These are phyloP conservation scores for Linderniella brevidens DNA, from an alignment of 257 asterid species.

Conservation along the genomic window DNA sequence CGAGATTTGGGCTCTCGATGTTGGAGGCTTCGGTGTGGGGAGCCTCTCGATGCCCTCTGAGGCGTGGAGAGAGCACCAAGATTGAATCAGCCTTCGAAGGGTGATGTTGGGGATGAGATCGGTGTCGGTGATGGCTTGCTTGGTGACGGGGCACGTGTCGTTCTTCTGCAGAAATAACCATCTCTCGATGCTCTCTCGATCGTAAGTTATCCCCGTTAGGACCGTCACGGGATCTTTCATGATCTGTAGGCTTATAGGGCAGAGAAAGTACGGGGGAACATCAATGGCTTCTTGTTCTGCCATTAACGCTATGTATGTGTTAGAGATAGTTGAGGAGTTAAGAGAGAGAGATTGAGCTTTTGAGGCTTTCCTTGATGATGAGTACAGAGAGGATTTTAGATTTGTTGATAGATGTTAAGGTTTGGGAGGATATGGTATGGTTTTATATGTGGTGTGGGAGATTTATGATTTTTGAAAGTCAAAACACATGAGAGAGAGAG, in stretches of 20 bases:
- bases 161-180: constrained; percentile 45
- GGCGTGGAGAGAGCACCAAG: constrained; percentile 71
- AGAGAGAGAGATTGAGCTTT: no score
- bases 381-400: not conserved
- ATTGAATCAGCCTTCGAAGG: constrained; percentile 66
- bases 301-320: constrained; percentile 4
- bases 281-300: constrained; percentile 28
- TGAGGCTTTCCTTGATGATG: no score
- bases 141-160: constrained; percentile 51
- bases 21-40: constrained; percentile 69
- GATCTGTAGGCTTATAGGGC: constrained; percentile 61
- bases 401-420: not conserved
- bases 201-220: constrained; percentile 72
- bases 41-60: constrained; percentile 41
- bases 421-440: not conserved
- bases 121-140: constrained; percentile 21
- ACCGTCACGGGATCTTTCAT: constrained; percentile 79
- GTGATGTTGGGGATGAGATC: constrained; percentile 61
- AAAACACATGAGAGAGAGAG: not conserved
- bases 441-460: not conserved
- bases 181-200: constrained; percentile 55
- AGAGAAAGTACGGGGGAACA: constrained; percentile 59
- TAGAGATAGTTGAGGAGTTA: no score
- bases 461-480: constrained; percentile 7
- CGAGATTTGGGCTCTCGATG: constrained; percentile 29